Base-by-base conservation (phyloP, 164 flowering plant genomes). In the Vitis amurensis region DNA sequence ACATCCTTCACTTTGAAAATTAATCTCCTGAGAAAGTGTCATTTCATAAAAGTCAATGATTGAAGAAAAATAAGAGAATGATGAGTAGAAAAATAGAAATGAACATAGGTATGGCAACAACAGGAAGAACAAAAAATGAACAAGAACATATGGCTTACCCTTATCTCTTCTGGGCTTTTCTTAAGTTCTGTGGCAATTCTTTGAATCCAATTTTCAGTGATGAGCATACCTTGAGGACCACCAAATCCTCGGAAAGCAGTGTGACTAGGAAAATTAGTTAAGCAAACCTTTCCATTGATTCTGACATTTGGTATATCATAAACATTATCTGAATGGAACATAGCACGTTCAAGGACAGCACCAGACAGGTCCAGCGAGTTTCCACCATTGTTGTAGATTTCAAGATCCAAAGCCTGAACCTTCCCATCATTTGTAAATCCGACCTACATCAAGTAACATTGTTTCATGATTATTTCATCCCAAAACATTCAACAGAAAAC, bases 171-270 rank as follows among this genome's bases (percentile, higher is more conserved):
- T 50, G 97, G 89, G 73, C 81, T 84, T 80, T 86, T 96, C 50
- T 83, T 78, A 50, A 96, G 81, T 71, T 90, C 96, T 73, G 82
- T 73, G 52, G 98, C 88, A 66, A 91, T 80, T 71, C 91, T 81
- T 50, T 96, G 97, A 64, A 96, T 91, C 99, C 99, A 96, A 63
- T 92, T 93, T 82, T 96, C 99, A 30, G 94, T 71, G 66, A 96
- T 86, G 63, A 96, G 82, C 99, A 93, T 93, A 63, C 98, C 99
- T 77, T 93, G 99, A 68, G 98, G 99, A 57, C 95, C 97, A 67
- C 99, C 99, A 79, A 96, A 96, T 73, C 99, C 99, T 61, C 99
- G 82, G 67, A 96, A 96, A 51, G 99, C 99, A 50, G 99, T 96
- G 79, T 96, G 86, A 73, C 97, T 93, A 3, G 99, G 94, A 19